Base-by-base conservation (phyloP, 2,329 filamentous ascomycete genomes). In the Epichloe scottii region DNA sequence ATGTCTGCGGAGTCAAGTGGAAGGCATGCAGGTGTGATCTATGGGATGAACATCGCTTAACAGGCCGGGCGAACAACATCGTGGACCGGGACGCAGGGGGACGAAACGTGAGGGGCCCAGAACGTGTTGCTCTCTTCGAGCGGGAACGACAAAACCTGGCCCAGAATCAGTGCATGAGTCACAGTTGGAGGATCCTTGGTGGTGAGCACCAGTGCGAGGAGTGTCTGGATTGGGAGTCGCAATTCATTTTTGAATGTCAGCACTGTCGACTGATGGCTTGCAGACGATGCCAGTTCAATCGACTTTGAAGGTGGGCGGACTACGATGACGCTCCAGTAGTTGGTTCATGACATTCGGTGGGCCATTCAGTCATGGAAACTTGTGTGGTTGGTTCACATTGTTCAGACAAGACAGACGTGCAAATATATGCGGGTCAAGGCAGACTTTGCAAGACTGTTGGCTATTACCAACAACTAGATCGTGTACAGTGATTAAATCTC, bases 191-290 rank as follows among this genome's bases (percentile, higher is more conserved):
- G 1, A 3, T 1, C 33, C 51, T 10, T 3, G 3, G 0, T 1
- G 54, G 49, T 5, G 1, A 1, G 2, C 10, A 21, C 38, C 30
- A 7, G 12, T 56, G 53, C 47, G 54, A 54, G 8, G 49, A 52
- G 35, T 56, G 54, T 17, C 2, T 34, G 10, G 2, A 37, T n/a
- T 14, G 54, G 8, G 61, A 76, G 50, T 63, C 59, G 0, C 0
- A 54, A 0, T 78, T 63, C 56, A 75, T 78, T 11, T 71, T 68
- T 35, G 68, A 74, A 53, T 76, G 76, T 56, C 50, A 40, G 0
- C 64, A 68, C 45, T 79, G 76, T 53, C 58, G 61, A 3, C 59
- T 75, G 5, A 60, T 66, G 57, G 70, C 66, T n/a, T 78, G 75
- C 54, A 63, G 66, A 17, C 60, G 67, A 0, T 78, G 75, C 53